Evolutionary conservation across 257 asterid species (phyloP), one percentile per base, ranked within the genome.

Genomic region (Henckelia pumila): DNA sequence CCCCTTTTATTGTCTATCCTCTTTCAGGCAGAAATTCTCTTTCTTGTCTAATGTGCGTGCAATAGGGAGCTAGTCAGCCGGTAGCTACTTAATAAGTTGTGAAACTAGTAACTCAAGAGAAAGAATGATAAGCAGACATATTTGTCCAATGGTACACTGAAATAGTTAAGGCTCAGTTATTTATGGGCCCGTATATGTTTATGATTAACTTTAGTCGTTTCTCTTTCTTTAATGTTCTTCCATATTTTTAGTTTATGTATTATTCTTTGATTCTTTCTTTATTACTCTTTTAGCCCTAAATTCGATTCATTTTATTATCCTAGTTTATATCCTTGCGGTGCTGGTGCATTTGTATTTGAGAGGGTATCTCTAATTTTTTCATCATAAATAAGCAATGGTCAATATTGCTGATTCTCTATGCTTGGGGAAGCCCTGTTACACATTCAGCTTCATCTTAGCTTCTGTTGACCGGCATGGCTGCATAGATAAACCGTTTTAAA

Each of bases 391-490:
- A 4, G 21, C 63, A 25, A 26, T 5, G 2, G 4, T 14, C n/a
- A 13, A 59, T 10, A 25, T 59, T 24, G 7, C 28, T 7, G 63
- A 26, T 25, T 26, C 29, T 59, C 21, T 57, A 26, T 9, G 37
- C 28, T 26, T 64, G 59, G 30, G 67, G 67, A 47, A 28, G 24
- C 16, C n/a, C n/a, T 63, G n/a, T 20, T 32, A 57, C 19, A 37
- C 58, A 24, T 37, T 69, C 61, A 23, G 47, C 49, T 13, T 25
- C 49, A 33, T 47, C 65, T 50, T 35, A 17, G 10, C 19, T 57
- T 63, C 30, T 33, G 19, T 69, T 61, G 19, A 69, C 28, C 55
- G 53, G 69, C 14, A 37, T 30, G 35, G 35, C 35, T 30, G 9
- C 44, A 61, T 29, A 61, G 5, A n/a, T 22, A 29, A 19, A 62